A percentile compares a stretch with the other conserved stretches of the same genome.
These are phyloP conservation scores for Haplosporangium gracile DNA, from an alignment of 192 early-diverging fungal genomes.

Conservation along the genomic window DNA sequence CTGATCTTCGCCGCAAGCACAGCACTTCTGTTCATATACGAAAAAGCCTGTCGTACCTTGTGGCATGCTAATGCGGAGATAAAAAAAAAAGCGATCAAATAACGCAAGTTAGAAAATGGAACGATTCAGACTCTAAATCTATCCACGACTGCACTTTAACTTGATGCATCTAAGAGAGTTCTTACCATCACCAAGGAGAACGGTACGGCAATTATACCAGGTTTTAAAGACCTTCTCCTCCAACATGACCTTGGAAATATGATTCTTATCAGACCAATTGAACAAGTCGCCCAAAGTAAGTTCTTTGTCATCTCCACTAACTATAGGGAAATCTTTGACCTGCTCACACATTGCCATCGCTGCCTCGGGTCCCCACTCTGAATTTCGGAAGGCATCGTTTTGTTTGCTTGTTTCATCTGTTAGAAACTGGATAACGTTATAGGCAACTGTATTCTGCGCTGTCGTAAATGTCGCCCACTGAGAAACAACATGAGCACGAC, in stretches of 20 bases:
- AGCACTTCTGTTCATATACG: not conserved
- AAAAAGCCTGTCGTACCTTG: not conserved
- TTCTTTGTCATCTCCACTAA: not conserved
- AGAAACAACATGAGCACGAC: not conserved
- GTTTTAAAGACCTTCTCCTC: conserved; percentile 48
- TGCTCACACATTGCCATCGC: conserved; percentile 13
- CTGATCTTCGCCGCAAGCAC: too few relatives aligned
- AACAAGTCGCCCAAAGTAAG: conserved; percentile 16
- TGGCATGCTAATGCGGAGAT: not conserved
- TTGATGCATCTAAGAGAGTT: too few relatives aligned
- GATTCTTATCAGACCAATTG: not conserved
- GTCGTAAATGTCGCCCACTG: conserved; percentile 9
- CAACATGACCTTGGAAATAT: conserved; percentile 24
- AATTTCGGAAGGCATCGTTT: not conserved
- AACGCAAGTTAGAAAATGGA: not conserved
- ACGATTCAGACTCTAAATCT: too few relatives aligned
- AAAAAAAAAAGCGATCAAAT: not conserved
- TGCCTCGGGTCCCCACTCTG: conserved; percentile 12
- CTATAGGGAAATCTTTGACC: conserved; percentile 10
- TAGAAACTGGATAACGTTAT: not conserved
- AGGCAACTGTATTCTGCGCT: not conserved
- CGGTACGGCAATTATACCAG: conserved; percentile 21
- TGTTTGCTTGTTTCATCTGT: not conserved
- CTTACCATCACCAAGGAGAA: conserved; percentile 38
- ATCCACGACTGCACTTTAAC: not conserved